Percentiles rank a stretch among this genome's conserved stretches.
Evolutionary conservation across 2,329 filamentous ascomycete genomes (phyloP).

Genomic region (Diatrype stigma): DNA sequence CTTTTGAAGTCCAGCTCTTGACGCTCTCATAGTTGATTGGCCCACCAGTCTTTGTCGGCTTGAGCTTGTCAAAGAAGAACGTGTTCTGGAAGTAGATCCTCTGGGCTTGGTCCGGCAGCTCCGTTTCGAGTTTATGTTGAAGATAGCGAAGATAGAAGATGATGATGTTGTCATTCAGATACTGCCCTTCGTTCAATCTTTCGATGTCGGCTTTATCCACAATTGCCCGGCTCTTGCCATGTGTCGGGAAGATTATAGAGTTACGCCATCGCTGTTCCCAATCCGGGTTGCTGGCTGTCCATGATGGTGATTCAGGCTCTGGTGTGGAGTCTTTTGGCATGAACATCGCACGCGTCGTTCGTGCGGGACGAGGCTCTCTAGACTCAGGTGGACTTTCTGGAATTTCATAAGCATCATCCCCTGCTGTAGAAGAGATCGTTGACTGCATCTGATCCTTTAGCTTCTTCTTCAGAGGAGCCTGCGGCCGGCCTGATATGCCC

Average conservation of each 20-base stretch:
- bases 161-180: conserved; percentile 89
- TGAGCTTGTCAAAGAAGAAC: conserved; percentile 82
- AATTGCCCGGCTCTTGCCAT: conserved; percentile 56
- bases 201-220: conserved; percentile 70
- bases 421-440: background rate
- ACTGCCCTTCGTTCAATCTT: conserved; percentile 77
- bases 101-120: conserved; percentile 51
- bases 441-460: conserved; percentile 18
- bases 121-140: conserved; percentile 54
- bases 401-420: conserved; percentile 1
- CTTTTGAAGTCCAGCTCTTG: conserved; percentile 78
- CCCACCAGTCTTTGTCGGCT: conserved; percentile 48
- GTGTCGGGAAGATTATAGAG: conserved; percentile 58
- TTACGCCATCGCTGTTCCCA: conserved; percentile 53
- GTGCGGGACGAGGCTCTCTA: conserved; percentile 4
- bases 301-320: conserved; percentile 29
- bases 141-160: conserved; percentile 79
- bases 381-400: conserved; percentile 2
- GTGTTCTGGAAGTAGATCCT: conserved; percentile 88
- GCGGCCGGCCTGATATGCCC: background rate
- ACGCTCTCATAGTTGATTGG: conserved; percentile 81
- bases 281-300: conserved; percentile 46
- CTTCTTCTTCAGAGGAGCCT: conserved; percentile 6
- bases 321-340: conserved; percentile 11
- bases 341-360: conserved; percentile 18